Base-by-base conservation (phyloP, 352 stramenopile species). In the Phytopythium chamaehyphon region DNA sequence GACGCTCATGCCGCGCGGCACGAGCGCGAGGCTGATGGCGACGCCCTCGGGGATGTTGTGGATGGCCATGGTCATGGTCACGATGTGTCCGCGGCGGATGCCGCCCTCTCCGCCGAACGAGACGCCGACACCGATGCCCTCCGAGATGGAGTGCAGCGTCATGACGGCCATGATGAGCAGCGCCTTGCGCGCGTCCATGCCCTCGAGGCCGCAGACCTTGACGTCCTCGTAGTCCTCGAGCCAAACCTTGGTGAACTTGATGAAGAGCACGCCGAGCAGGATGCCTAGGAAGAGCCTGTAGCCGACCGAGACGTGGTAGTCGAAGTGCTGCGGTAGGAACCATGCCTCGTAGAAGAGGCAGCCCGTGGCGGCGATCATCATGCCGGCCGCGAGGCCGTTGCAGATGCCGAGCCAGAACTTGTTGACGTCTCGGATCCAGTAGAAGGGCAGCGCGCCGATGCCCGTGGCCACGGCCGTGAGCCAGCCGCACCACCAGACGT, bases 41-140 rank as follows among this genome's bases (percentile, higher is more conserved):
- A 99, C 77, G 44, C 97, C 97, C 66, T 99, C 97, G 3, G 97
- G 97, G 49, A 99, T 95, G 76, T 99, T 99, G 80, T 99, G 97
- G 28, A 99, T 96, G 1, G 96, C 96, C 58, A 99, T 89, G 47
- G 93, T 98, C 56, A 97, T 93, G 10, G 90, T 98, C 56, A 99
- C 98, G 58, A 99, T 98, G 47, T 98, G 85, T 19, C 96, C 96
- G 28, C 98, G 82, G 61, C 96, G 86, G 51, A 93, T 90, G 23
- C 95, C 95, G 24, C 81, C 81, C 72, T 92, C 84, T 31, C 94
- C 96, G 45, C 96, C 96, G 62, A 98, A 99, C 16, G 90, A 98
- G 9, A 99, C 97, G 16, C 96, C 97, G 51, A 99, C 98, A 36
- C 96, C 96, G 54, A 93, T 89, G 33, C 97, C 97, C 78, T 99